Evolutionary conservation across 2,329 filamentous ascomycete genomes (phyloP).

Genomic region (Zymoseptoria ardabiliae): DNA sequence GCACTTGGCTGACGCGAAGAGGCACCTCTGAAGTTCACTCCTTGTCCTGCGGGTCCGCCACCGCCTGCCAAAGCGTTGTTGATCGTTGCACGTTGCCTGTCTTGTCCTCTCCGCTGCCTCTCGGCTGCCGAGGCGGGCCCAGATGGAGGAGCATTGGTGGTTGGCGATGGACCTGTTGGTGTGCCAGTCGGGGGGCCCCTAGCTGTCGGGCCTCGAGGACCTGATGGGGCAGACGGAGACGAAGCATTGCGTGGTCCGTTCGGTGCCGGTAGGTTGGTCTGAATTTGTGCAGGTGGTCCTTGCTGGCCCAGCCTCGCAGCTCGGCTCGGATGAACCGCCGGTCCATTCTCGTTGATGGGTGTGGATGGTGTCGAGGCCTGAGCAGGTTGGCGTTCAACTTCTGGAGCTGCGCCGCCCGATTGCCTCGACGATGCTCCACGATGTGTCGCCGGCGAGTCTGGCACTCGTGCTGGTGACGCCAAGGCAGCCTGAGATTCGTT

Average conservation of each 20-base stretch:
- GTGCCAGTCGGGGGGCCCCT: slow-evolving; percentile 18
- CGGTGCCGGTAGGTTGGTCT: slow-evolving; percentile 17
- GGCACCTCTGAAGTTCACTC: slow-evolving; percentile 28
- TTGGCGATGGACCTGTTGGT: slow-evolving; percentile 25
- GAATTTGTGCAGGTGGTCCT: slow-evolving; percentile 19
- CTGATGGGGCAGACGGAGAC: slow-evolving; percentile 26
- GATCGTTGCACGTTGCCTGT: slow-evolving; percentile 22
- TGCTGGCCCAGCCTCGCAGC: slow-evolving; percentile 16
- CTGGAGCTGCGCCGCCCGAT: slow-evolving; percentile 7
- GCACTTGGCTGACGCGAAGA: slow-evolving; percentile 20
- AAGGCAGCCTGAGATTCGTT: slow-evolving; percentile 11
- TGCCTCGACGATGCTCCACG: slow-evolving; percentile 13
- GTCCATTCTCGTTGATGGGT: slow-evolving; percentile 19
- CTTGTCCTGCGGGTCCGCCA: slow-evolving; percentile 13
- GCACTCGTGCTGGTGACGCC: slow-evolving; percentile 21
- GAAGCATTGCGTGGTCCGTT: slow-evolving; percentile 17
- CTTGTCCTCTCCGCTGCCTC: slow-evolving; percentile 11
- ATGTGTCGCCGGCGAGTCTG: slow-evolving; percentile 17
- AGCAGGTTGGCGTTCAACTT: slow-evolving; percentile 18
- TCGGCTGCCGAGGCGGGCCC: slow-evolving; percentile 23
- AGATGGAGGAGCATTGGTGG: slow-evolving; percentile 20
- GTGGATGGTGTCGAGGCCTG: slow-evolving; percentile 22
- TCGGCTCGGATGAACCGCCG: slow-evolving; percentile 27
- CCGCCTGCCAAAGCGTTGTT: slow-evolving; percentile 20
- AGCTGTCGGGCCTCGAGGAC: slow-evolving; percentile 18